Evolutionary conservation across 306 rosid genomes (phyloP), one percentile per base, ranked within the genome.

Genomic region (Mucuna pruriens): DNA sequence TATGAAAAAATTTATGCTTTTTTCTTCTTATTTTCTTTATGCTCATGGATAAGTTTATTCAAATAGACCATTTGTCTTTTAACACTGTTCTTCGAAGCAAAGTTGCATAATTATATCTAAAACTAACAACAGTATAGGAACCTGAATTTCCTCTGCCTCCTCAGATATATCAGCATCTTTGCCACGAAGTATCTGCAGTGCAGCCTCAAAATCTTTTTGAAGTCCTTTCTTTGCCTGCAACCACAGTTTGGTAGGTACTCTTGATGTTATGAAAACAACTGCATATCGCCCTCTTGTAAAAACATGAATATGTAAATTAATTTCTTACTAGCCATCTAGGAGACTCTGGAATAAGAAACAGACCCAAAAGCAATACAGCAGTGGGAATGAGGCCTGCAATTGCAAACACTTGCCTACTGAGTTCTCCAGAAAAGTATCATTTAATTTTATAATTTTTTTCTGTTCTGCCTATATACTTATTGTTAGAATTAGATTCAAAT

Each of bases 281-380:
- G 33, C 25, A 49, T 17, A 12, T 13, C 49, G 0, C n/a, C 60
- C 42, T 39, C 39, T 38, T 25, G 36, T 16, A 60, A 13, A 17
- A 11, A 68, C n/a, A 26, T 57, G 60, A 20, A 68, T 36, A 54
- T 22, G 29, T 13, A 20, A 81, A 54, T 55, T 29, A 20, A 42
- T 42, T 88, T 74, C 91, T 87, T 84, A 95, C 99, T 84, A 95
- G 84, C 97, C 98, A 95, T 93, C 99, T 90, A 31, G 99, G 99
- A 86, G 99, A 95, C 87, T 95, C 99, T 0, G 97, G 99, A 81
- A 95, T 89, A 84, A 93, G 83, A 84, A 93, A 80, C 77, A 93
- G 96, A 85, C 99, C 99, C 29, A 91, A 79, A 80, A 88, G 84
- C 83, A 92, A 83, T 42, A 95, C 75, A 39, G 90, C 94, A 48